Base-by-base conservation (phyloP, 139 green algal genomes). In the Edaphochlamys debaryana region DNA sequence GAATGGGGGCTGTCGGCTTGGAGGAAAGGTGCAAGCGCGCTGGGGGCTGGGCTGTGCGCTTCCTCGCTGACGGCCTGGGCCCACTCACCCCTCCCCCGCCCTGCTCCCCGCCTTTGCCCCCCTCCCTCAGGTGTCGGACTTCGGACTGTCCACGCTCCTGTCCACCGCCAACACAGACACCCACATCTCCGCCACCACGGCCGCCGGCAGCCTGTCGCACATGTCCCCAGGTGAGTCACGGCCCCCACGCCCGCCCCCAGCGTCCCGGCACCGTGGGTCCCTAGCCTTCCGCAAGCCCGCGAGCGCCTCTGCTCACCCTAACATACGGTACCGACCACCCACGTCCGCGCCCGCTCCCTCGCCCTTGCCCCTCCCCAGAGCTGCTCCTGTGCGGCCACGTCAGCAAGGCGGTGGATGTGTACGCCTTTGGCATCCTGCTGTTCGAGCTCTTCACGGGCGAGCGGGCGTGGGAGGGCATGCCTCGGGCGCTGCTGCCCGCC, bases 381-480 rank as follows among this genome's bases (percentile, higher is more conserved):
- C 54, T 80, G 56, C 54, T 80, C 9, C 73, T 80, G 56, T 69
- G 56, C 38, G 73, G 73, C 54, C 73, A 80, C 73, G 56, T 80
- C 11, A 69, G 56, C 56, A 80, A 80, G 56, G 73, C 73, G 27
- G 67, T 69, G 15, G 73, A 80, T 27, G 38, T 69, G 19, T 80
- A 80, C 56, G 73, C 73, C 32, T 80, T 40, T 56, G 73, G 56
- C 56, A 30, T 80, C 29, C 40, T 80, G 52, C 73, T 80, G 37
- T 80, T 42, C 37, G 73, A 80, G 73, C 73, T 80, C 0, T 80
- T 80, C 73, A 69, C 73, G 27, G 73, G 73, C 0, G 73, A 80
- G 38, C 56, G 73, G 1, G 73, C 73, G 7, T 80, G 73, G 73
- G 73, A 80, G 56, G 73, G 73, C 56, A 69, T 80, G 56, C 73